Evolutionary conservation across 2,329 filamentous ascomycete genomes (phyloP).

Genomic region (Beauveria scarabaeidicola): DNA sequence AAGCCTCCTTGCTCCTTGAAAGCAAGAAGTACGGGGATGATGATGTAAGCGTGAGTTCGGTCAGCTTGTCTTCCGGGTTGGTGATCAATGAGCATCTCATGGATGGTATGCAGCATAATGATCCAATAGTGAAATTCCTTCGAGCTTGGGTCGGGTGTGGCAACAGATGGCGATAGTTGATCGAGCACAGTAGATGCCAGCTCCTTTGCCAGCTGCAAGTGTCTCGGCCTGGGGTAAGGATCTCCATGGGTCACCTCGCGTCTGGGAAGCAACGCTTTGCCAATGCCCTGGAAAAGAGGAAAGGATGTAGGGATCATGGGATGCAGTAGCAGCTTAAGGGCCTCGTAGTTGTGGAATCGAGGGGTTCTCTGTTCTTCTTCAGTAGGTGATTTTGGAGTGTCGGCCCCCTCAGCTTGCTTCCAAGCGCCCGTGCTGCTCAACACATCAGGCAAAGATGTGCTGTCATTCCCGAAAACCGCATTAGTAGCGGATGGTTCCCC

Average conservation of each 20-base stretch:
- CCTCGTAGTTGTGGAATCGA: constrained; percentile 65
- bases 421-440: constrained; percentile 21
- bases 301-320: constrained; percentile 73
- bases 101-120: constrained; percentile 67
- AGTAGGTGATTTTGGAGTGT: constrained; percentile 29
- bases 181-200: constrained; percentile 63
- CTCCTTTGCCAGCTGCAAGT: constrained; percentile 51
- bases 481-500: constrained; percentile 14
- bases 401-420: constrained; percentile 17
- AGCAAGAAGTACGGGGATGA: constrained; percentile 71
- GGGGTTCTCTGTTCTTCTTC: constrained; percentile 35
- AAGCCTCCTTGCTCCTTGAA: constrained; percentile 80
- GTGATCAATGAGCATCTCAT: constrained; percentile 68
- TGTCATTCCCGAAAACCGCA: constrained; percentile 21
- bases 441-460: constrained; percentile 25
- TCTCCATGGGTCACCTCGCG: constrained; percentile 54
- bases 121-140: constrained; percentile 76
- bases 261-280: constrained; percentile 70
- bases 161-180: constrained; percentile 48
- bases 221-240: constrained; percentile 42
- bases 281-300: constrained; percentile 76
- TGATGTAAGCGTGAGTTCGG: constrained; percentile 43
- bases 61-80: constrained; percentile 42
- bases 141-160: constrained; percentile 37
- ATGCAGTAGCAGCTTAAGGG: constrained; percentile 66